phyloP scores from a whole-genome alignment of 164 flowering plant species.

The Saururus chinensis region DNA sequence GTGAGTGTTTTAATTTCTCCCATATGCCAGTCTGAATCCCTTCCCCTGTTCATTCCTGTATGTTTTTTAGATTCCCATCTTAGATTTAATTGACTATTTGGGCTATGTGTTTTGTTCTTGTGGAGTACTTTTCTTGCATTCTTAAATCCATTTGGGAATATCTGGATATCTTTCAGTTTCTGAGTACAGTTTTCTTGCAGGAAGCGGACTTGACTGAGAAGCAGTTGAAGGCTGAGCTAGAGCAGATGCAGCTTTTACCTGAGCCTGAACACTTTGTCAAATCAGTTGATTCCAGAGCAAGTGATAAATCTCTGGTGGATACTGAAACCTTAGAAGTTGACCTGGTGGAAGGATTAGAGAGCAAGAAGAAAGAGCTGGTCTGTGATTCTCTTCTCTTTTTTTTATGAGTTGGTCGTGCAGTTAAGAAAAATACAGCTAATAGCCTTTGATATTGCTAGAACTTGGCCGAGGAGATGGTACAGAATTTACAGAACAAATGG shows the following conservation, averaged over 20 bases:
- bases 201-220: slow-evolving; percentile 51
- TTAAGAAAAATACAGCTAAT: not conserved
- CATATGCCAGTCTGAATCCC: not conserved
- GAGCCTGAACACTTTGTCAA: slow-evolving; percentile 18
- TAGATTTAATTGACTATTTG: slow-evolving; percentile 1
- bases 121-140: no score
- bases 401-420: not conserved
- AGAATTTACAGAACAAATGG: slow-evolving; percentile 66
- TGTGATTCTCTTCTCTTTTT: not conserved
- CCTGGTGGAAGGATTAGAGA: slow-evolving; percentile 43
- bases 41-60: not conserved
- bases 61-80: not conserved
- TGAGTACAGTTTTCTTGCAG: slow-evolving; percentile 20
- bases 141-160: no score
- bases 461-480: slow-evolving; percentile 52
- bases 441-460: slow-evolving; percentile 26
- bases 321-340: slow-evolving; percentile 24
- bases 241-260: slow-evolving; percentile 22
- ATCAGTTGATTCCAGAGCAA: slow-evolving; percentile 13
- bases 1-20: no score
- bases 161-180: not conserved
- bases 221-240: slow-evolving; percentile 42
- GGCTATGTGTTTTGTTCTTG: no score
- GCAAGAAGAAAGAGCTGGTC: slow-evolving; percentile 72
- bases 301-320: slow-evolving; percentile 23